Evolutionary conservation across 768 basidiomycete species (phyloP).

Genomic region (Tulasnella sp.): DNA sequence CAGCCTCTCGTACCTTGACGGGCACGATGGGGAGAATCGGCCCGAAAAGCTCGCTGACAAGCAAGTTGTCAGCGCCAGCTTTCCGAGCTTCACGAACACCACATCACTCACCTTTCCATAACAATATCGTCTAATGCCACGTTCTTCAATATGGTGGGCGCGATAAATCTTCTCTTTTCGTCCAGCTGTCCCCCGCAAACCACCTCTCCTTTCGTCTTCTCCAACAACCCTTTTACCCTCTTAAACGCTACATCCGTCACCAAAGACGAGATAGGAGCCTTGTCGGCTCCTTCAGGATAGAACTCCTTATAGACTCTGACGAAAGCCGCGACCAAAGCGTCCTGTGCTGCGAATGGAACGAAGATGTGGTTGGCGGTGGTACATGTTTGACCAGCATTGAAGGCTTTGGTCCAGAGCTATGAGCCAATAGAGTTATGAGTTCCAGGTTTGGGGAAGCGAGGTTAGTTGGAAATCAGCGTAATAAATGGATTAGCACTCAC

Average conservation of each 20-base stretch:
- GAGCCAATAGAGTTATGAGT: background rate
- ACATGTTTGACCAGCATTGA: constrained; percentile 76
- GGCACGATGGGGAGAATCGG: background rate
- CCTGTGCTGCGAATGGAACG: constrained; percentile 44
- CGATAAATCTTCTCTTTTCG: background rate
- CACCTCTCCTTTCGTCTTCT: constrained; percentile 20
- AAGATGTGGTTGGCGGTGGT: constrained; percentile 58
- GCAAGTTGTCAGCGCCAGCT: background rate
- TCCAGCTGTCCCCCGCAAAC: constrained; percentile 7
- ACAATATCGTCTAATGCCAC: constrained; percentile 52
- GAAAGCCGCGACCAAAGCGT: constrained; percentile 44
- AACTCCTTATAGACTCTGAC: constrained; percentile 50
- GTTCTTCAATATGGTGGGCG: constrained; percentile 20
- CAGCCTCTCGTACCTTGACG: background rate
- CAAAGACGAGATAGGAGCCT: constrained; percentile 52
- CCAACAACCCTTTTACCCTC: constrained; percentile 60
- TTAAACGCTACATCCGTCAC: constrained; percentile 52
- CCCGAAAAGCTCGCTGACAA: background rate
- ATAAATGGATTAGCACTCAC: background rate
- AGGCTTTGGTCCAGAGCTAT: constrained; percentile 66
- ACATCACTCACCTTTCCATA: constrained; percentile 63
- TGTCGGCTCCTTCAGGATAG: constrained; percentile 49
- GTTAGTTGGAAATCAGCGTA: too few relatives aligned
- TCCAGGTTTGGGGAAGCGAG: too few relatives aligned
- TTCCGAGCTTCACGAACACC: background rate